Evolutionary conservation across 768 basidiomycete genomes (phyloP).

Genomic region (Tricholoma matsutake): DNA sequence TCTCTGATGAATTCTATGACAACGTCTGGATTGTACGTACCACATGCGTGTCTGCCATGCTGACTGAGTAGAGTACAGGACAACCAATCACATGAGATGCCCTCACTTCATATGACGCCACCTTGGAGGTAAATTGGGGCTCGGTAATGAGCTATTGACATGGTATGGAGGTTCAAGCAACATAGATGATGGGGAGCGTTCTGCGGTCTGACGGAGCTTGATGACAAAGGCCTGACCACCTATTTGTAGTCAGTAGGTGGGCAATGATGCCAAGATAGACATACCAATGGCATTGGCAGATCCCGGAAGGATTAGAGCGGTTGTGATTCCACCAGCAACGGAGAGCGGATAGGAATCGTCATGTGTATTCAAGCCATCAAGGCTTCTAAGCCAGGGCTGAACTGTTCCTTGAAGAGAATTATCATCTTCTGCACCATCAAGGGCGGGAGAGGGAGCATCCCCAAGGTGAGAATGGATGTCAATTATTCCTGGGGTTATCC

Average conservation of each 20-base stretch:
- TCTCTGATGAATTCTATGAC: neutral
- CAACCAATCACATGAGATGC: neutral
- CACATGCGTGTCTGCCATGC: constrained; percentile 52
- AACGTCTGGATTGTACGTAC: constrained; percentile 31
- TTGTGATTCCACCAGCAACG: constrained; percentile 80
- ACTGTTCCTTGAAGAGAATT: constrained; percentile 50
- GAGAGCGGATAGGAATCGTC: constrained; percentile 68
- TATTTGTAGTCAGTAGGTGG: constrained; percentile 14
- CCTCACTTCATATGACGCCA: constrained; percentile 79
- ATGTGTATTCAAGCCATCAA: constrained; percentile 82
- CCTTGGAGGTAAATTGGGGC: constrained; percentile 44
- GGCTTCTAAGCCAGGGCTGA: constrained; percentile 63
- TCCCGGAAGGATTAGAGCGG: constrained; percentile 73
- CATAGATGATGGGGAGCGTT: constrained; percentile 71
- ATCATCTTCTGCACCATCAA: constrained; percentile 51
- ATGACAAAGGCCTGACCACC: constrained; percentile 78
- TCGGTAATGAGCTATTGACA: constrained; percentile 47
- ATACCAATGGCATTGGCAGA: constrained; percentile 62
- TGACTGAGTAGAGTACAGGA: neutral
- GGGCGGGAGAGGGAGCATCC: constrained; percentile 44
- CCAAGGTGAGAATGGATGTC: constrained; percentile 72
- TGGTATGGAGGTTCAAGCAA: constrained; percentile 72
- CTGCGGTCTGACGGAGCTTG: constrained; percentile 71
- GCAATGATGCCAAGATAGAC: constrained; percentile 3
- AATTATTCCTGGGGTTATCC: constrained; percentile 78